These are phyloP conservation scores for Trematosphaeria pertusa DNA, from an alignment of 2,329 filamentous ascomycete genomes.

Conservation along the genomic window DNA sequence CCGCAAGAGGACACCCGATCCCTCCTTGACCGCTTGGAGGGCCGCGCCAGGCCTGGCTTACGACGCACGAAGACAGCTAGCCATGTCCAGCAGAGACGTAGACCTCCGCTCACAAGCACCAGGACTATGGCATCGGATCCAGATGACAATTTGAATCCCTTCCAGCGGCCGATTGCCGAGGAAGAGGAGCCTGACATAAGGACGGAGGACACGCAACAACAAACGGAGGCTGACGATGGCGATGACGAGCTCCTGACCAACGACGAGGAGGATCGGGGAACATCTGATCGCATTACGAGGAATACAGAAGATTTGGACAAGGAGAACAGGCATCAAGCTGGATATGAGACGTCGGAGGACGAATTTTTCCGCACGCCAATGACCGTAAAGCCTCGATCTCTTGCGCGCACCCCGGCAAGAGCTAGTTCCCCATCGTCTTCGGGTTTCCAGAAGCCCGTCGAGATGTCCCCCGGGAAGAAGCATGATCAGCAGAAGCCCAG, in stretches of 20 bases:
- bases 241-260: conserved; percentile 90
- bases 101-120: conserved; percentile 59
- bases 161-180: conserved; percentile 51
- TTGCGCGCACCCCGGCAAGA: conserved; percentile 29
- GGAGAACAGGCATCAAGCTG: conserved; percentile 33
- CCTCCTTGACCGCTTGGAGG: conserved; percentile 65
- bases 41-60: conserved; percentile 58
- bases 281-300: conserved; percentile 33
- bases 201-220: conserved; percentile 57
- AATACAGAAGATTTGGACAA: conserved; percentile 29
- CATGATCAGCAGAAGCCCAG: conserved; percentile 34
- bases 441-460: conserved; percentile 41
- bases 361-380: conserved; percentile 55
- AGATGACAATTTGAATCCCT: conserved; percentile 48
- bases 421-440: conserved; percentile 35
- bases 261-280: conserved; percentile 58
- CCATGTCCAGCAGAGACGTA: conserved; percentile 35
- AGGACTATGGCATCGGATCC: conserved; percentile 66
- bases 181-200: conserved; percentile 52
- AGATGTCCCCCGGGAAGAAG: conserved; percentile 39
- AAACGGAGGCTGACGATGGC: conserved; percentile 84
- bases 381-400: conserved; percentile 37
- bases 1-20: conserved; percentile 67
- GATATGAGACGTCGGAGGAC: conserved; percentile 48
- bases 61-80: conserved; percentile 57